These are phyloP conservation scores for Lumnitzera racemosa DNA, from an alignment of 345 rosid species.

Conservation along the genomic window DNA sequence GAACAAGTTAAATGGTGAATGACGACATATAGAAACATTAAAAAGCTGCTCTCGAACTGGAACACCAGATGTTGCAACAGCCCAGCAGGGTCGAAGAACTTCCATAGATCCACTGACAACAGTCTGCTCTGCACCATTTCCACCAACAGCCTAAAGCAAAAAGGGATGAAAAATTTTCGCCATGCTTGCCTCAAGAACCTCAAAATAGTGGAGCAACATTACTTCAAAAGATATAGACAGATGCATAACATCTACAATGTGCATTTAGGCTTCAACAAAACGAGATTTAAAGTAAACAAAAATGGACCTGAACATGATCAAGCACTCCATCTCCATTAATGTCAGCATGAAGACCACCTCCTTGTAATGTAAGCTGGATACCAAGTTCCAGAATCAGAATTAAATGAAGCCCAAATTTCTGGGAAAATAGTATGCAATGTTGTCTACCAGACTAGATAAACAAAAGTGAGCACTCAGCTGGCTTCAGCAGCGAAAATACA, in stretches of 20 bases:
- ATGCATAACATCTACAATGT: too few species aligned
- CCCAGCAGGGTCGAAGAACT: conserved; percentile 55
- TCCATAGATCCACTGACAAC: conserved; percentile 51
- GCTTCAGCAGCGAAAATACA: too few species aligned
- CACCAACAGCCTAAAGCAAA: conserved; percentile 79
- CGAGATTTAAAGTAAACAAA: conserved; percentile 3
- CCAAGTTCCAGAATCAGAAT: not conserved
- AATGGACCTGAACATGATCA: conserved; percentile 90
- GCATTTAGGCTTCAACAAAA: not conserved
- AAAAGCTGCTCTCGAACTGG: conserved; percentile 93
- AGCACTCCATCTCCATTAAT: conserved; percentile 98
- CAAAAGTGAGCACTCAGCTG: too few species aligned
- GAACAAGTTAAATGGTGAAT: conserved; percentile 67
- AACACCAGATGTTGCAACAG: conserved; percentile 96
- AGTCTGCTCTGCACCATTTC: conserved; percentile 52
- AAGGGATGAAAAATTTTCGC: not conserved
- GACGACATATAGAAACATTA: conserved; percentile 91
- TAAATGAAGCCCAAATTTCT: too few species aligned
- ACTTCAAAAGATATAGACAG: not conserved
- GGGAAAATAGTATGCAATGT: too few species aligned
- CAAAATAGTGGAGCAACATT: not conserved
- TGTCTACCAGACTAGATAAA: too few species aligned
- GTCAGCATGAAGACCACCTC: conserved; percentile 99
- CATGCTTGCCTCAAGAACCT: not conserved
- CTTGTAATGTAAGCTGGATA: conserved; percentile 85